phyloP scores from a whole-genome alignment of 805 yeast species.

The Candida endomychidarum region DNA sequence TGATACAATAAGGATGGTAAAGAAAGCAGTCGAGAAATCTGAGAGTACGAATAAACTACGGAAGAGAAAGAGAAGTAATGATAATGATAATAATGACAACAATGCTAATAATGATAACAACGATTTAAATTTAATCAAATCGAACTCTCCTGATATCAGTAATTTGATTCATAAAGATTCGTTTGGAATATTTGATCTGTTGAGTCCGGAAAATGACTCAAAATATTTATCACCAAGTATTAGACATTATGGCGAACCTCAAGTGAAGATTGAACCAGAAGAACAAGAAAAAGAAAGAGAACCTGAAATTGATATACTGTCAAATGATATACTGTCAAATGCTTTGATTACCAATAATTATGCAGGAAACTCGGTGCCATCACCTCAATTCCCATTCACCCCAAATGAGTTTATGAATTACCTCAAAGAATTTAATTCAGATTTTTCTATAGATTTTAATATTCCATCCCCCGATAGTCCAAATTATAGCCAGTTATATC shows the following conservation, averaged over 20 bases:
- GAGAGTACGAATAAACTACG: constrained; percentile 45
- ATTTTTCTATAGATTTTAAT: constrained; percentile 3
- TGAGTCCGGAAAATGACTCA: constrained; percentile 4
- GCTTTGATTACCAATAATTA: neutral
- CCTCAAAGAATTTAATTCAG: constrained; percentile 6
- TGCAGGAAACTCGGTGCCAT: neutral
- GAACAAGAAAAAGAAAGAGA: neutral
- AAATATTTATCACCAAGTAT: neutral
- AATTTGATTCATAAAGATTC: constrained; percentile 5
- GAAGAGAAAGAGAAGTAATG: constrained; percentile 26
- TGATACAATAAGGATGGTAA: constrained; percentile 36
- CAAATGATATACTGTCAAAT: neutral
- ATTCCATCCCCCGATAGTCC: constrained; percentile 5
- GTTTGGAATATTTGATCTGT: constrained; percentile 1
- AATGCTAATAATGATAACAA: neutral
- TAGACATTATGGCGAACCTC: no score
- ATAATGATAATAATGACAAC: neutral
- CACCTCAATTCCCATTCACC: neutral
- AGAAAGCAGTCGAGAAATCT: constrained; percentile 33
- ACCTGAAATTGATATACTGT: neutral
- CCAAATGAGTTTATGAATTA: constrained; percentile 9
- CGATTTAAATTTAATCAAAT: neutral
- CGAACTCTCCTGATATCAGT: constrained; percentile 10
- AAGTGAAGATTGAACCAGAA: neutral
- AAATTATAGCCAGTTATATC: constrained; percentile 4